Evolutionary conservation across 139 green algal genomes (phyloP).

Genomic region (Ettlia oleoabundans): DNA sequence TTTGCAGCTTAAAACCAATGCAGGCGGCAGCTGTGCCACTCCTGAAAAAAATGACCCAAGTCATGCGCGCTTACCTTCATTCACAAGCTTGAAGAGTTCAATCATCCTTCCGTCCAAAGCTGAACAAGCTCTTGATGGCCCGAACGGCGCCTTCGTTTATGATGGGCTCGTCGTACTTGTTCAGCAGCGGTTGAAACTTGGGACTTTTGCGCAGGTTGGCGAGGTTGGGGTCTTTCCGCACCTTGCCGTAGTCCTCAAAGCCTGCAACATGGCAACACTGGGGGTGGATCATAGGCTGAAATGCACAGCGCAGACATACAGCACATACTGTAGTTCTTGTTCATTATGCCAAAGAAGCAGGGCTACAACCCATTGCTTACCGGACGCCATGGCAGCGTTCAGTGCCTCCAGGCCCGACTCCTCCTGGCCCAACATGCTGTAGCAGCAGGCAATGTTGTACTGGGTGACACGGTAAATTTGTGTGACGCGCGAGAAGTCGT

Average conservation of each 20-base stretch:
- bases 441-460: constrained; percentile 89
- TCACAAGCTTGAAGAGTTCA: too few species aligned
- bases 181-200: constrained; percentile 76
- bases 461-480: constrained; percentile 89
- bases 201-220: constrained; percentile 67
- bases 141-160: constrained; percentile 89
- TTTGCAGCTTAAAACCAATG: too few species aligned
- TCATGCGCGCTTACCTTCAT: too few species aligned
- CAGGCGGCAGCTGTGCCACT: too few species aligned
- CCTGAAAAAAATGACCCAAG: too few species aligned
- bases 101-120: constrained; percentile 52
- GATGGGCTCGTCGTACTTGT: constrained; percentile 94
- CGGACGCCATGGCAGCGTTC: constrained; percentile 71
- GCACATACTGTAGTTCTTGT: too few species aligned
- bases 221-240: constrained; percentile 92
- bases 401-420: constrained; percentile 89
- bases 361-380: neutral
- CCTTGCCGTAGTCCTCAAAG: constrained; percentile 94
- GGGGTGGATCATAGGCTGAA: too few species aligned
- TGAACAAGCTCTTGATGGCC: constrained; percentile 60
- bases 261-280: constrained; percentile 44
- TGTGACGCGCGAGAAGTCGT: constrained; percentile 89
- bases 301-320: neutral
- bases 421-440: constrained; percentile 81
- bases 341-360: too few species aligned